These are phyloP conservation scores for Leccinum incarnatum DNA, from an alignment of 768 basidiomycete species.

Conservation along the genomic window DNA sequence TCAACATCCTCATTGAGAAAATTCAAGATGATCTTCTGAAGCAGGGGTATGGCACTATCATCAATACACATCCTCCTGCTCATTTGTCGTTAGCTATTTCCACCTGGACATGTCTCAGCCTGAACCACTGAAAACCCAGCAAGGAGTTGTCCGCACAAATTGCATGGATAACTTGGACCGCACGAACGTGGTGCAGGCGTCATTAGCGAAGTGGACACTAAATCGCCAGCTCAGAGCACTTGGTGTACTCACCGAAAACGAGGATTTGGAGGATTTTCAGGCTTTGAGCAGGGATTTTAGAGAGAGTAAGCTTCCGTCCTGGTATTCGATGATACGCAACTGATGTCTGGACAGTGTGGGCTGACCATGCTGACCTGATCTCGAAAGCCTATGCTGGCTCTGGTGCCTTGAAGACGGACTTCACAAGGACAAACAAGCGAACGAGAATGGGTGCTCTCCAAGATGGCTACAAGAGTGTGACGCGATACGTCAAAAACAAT, in stretches of 20 bases:
- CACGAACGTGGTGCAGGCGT: slow-evolving; percentile 94
- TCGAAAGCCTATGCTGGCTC: slow-evolving; percentile 92
- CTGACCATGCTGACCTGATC: slow-evolving; percentile 92
- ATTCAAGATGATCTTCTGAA: slow-evolving; percentile 65
- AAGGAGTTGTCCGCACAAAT: slow-evolving; percentile 84
- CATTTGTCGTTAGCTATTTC: slow-evolving; percentile 61
- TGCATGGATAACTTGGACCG: slow-evolving; percentile 98
- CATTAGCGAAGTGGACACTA: slow-evolving; percentile 83
- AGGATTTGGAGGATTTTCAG: slow-evolving; percentile 78
- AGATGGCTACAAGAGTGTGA: slow-evolving; percentile 81
- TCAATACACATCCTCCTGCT: slow-evolving; percentile 2
- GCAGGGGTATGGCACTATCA: slow-evolving; percentile 51
- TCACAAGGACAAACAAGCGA: slow-evolving; percentile 89
- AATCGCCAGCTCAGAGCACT: slow-evolving; percentile 71
- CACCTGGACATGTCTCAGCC: slow-evolving; percentile 51
- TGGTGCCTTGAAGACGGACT: slow-evolving; percentile 94
- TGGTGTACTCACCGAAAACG: slow-evolving; percentile 68
- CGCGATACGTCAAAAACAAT: slow-evolving; percentile 93
- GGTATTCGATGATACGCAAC: background rate
- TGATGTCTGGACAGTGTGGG: slow-evolving; percentile 71
- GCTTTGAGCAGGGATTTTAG: slow-evolving; percentile 80
- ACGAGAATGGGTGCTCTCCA: slow-evolving; percentile 76
- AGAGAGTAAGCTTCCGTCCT: slow-evolving; percentile 59
- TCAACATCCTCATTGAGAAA: slow-evolving; percentile 75
- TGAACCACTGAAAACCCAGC: slow-evolving; percentile 58